Base-by-base conservation (phyloP, 495 filamentous ascomycete species). In the Penicillium malachiteum region DNA sequence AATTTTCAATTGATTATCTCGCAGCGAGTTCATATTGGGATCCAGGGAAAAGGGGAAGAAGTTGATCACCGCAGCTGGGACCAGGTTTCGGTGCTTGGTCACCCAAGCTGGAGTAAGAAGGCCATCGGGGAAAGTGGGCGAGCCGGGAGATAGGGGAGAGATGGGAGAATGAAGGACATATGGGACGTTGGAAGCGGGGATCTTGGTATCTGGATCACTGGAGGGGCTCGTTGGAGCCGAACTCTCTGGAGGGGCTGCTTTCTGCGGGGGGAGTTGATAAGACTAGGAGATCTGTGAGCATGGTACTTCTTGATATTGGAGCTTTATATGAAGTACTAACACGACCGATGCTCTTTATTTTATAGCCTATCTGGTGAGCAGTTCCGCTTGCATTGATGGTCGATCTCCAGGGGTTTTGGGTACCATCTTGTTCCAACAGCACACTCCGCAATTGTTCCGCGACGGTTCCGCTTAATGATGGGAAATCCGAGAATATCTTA, bases 1-100 rank as follows among this genome's bases (percentile, higher is more conserved):
- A 2, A 86, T 85, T 67, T 96, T 96, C 16, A 97, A 78, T 65
- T 92, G 83, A 67, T 95, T 95, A 67, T 97, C 93, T 53, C 85
- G 78, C 5, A 89, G 65, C 13, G 84, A 90, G 42, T 86, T 84
- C 56, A 85, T 82, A 13, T 78, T 86, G 3, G 81, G 77, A 59
- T 96, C 88, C 13, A 86, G 80, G 7, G 82, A 84, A 44, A 93
- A 81, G 11, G 79, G 83, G 57, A 83, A 86, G 77, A 90, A 90
- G 57, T 87, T 85, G 35, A 95, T 76, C 50, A 87, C 84, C n/a
- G 88, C 81, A 39, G 90, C 85, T 1, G 92, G 92, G 35, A 97
- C 75, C 6, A 89, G 75, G 7, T 85, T 72, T 59, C 96, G 91
- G 67, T 96, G 92, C 67, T 96, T 97, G 37, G 81, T 81, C 14